phyloP scores from a whole-genome alignment of 441 rosid species.

The Hura crepitans region DNA sequence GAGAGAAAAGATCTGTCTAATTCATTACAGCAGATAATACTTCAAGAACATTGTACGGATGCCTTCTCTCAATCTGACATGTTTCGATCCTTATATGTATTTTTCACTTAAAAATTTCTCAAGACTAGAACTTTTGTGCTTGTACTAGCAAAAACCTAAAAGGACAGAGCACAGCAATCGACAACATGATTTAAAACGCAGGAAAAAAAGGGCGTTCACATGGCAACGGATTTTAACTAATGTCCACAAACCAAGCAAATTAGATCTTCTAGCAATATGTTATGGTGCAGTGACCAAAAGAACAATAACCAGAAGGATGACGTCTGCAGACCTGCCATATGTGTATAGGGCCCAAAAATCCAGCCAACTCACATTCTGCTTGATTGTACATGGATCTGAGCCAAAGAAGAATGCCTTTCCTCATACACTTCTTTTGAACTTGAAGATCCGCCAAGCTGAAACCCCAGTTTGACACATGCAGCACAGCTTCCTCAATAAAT shows the following conservation, averaged over 20 bases:
- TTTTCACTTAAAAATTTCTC: too few species aligned
- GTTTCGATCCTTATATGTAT: too few species aligned
- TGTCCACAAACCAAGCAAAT: conserved; percentile 1
- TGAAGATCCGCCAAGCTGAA: conserved; percentile 57
- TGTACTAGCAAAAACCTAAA: too few species aligned
- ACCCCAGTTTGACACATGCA: conserved; percentile 67
- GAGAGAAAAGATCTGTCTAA: background rate
- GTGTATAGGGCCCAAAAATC: conserved; percentile 67
- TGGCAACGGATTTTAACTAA: background rate
- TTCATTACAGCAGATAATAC: too few species aligned
- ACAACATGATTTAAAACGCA: background rate
- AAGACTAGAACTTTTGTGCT: too few species aligned
- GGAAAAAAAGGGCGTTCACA: background rate
- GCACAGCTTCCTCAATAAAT: conserved; percentile 56
- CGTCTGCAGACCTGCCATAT: conserved; percentile 62
- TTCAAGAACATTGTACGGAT: too few species aligned
- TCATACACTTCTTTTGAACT: conserved; percentile 40
- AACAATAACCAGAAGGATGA: background rate
- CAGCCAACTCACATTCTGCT: conserved; percentile 45
- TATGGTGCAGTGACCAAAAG: conserved; percentile 5
- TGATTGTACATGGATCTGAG: conserved; percentile 41
- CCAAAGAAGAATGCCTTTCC: conserved; percentile 43
- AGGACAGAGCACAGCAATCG: background rate
- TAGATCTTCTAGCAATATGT: background rate
- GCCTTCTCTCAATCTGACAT: too few species aligned